phyloP scores from a whole-genome alignment of 768 basidiomycete genomes.

The Russula griseocarnosa region DNA sequence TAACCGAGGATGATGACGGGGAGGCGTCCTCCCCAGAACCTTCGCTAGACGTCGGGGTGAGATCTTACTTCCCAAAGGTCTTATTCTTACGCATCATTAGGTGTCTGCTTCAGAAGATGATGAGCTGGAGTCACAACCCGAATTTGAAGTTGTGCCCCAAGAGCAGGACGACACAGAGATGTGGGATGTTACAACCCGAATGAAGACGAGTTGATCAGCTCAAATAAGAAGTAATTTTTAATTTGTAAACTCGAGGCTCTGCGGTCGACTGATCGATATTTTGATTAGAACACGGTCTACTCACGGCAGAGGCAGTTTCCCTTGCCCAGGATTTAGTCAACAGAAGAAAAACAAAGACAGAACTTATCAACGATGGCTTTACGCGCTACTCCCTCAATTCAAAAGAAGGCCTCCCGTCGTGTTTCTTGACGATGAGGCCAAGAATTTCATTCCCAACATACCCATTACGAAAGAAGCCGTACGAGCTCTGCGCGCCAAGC shows the following conservation, averaged over 20 bases:
- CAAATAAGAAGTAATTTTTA: slow-evolving; percentile 62
- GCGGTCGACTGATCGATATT: slow-evolving; percentile 3
- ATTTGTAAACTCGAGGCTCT: not conserved
- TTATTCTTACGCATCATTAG: slow-evolving; percentile 8
- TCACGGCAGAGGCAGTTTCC: slow-evolving; percentile 86
- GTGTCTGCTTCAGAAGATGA: slow-evolving; percentile 6
- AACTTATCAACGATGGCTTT: slow-evolving; percentile 93
- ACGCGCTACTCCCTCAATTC: slow-evolving; percentile 87
- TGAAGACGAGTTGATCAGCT: slow-evolving; percentile 56
- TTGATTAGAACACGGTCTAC: slow-evolving; percentile 67
- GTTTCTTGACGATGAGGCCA: slow-evolving; percentile 96
- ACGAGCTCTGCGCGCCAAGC: slow-evolving; percentile 75
- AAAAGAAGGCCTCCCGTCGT: slow-evolving; percentile 87
- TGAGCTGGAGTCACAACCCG: slow-evolving; percentile 46
- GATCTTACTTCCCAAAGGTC: slow-evolving; percentile 1
- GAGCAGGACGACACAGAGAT: slow-evolving; percentile 52
- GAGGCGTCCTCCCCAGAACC: slow-evolving; percentile 30
- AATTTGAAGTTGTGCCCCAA: slow-evolving; percentile 74
- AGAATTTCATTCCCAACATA: slow-evolving; percentile 89
- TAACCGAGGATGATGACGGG: slow-evolving; percentile 34
- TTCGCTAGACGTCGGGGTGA: slow-evolving; percentile 18
- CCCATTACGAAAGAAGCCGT: slow-evolving; percentile 98
- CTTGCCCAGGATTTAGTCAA: slow-evolving; percentile 91
- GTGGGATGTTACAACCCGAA: slow-evolving; percentile 82
- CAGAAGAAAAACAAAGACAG: slow-evolving; percentile 80